These are phyloP conservation scores for Saxophila tyrrhenica DNA, from an alignment of 495 filamentous ascomycete genomes.

Conservation along the genomic window DNA sequence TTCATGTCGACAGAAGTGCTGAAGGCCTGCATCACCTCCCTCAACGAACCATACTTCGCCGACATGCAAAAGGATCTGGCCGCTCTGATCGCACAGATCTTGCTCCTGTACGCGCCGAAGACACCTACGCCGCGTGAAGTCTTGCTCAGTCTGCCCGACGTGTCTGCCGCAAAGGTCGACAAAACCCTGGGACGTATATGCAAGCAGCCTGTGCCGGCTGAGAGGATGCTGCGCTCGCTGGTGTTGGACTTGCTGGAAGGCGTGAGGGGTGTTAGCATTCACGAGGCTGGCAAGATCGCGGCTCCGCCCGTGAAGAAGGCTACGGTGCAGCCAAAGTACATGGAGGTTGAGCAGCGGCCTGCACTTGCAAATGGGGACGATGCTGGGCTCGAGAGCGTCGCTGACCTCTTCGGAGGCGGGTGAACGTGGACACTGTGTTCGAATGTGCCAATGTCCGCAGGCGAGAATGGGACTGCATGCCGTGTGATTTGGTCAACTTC, in stretches of 20 bases:
- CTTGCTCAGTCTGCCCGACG: conserved; percentile 47
- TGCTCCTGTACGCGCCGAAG: conserved; percentile 55
- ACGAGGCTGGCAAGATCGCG: conserved; percentile 70
- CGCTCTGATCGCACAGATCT: conserved; percentile 72
- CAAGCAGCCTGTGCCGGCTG: conserved; percentile 35
- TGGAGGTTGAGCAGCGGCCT: conserved; percentile 41
- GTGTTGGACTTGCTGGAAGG: conserved; percentile 80
- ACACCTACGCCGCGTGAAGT: conserved; percentile 49
- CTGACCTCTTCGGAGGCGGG: conserved; percentile 49
- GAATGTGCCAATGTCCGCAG: too few relatives aligned
- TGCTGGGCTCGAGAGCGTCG: conserved; percentile 43
- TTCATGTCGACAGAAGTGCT: conserved; percentile 80
- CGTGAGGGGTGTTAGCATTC: conserved; percentile 77
- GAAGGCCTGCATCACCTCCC: conserved; percentile 69
- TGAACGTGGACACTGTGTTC: too few relatives aligned
- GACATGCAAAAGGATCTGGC: conserved; percentile 92
- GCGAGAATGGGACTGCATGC: too few relatives aligned
- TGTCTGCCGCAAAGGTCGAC: conserved; percentile 50
- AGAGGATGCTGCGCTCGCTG: conserved; percentile 66
- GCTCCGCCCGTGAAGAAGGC: conserved; percentile 32
- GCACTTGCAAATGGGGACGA: conserved; percentile 20
- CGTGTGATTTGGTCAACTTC: too few relatives aligned
- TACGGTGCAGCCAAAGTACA: conserved; percentile 44
- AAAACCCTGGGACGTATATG: conserved; percentile 45
- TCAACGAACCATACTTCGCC: conserved; percentile 92